Evolutionary conservation across 2,329 filamentous ascomycete genomes (phyloP), one percentile per base, ranked within the genome.

Genomic region (Neodidymelliopsis sp.): DNA sequence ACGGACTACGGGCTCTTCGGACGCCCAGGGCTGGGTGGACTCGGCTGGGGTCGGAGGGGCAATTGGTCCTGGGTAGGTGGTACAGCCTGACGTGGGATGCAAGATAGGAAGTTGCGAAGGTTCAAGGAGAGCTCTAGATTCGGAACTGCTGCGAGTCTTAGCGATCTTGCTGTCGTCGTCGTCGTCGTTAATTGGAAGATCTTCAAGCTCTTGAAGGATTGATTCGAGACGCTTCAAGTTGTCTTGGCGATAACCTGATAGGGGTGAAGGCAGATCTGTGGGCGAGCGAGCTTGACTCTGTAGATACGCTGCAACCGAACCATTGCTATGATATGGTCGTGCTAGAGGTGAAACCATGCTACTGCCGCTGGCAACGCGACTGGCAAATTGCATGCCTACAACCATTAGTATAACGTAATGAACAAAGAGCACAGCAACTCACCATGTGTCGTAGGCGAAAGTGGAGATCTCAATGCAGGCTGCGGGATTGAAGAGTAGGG

Each of bases 291-390:
- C 40, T 18, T 56, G 44, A 3, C 49, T 28, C 4, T 43, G 47
- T 15, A 53, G 33, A 16, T 46, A 56, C 1, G 36, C 45, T 13
- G 49, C 49, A 8, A 59, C 52, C 4, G 52, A 56, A 16, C 44
- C 47, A 2, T 47, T 33, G 0, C 24, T 18, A 16, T 24, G 34
- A 15, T 43, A 44, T 1, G 52, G 28, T 4, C 36, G 49, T 2
- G 45, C 38, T 25, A 38, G 10, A 4, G 53, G 43, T 13, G 53
- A 60, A n/a, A 49, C 12, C 2, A 53, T 43, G 20, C 40, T 46
- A 22, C 31, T 39, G 16, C 22, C 13, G 11, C 27, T 33, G 5
- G 16, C 12, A 1, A 36, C 30, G 24, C 23, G 37, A 19, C 35
- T 56, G 7, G 49, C 25, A 10, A 27, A 38, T 6, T 31, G 47